Conservation (phyloP, 176 grass and related monocot genomes). For the Oryza meridionalis region DNA sequence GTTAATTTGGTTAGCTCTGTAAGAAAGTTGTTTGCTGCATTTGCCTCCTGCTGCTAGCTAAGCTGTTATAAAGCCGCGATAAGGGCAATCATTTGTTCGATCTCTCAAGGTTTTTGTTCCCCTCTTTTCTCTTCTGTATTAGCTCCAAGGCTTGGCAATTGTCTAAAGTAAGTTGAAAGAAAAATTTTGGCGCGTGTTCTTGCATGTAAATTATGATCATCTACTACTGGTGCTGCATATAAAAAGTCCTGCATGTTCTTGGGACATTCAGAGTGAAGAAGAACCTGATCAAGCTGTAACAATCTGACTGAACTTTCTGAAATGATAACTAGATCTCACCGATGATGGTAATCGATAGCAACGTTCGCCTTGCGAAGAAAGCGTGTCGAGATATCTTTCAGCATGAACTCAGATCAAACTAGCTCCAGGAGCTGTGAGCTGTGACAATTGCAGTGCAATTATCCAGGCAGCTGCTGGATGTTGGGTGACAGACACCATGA, state of each 20-base stretch:
- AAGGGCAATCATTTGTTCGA: conserved; percentile 10
- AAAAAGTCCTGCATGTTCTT: background rate
- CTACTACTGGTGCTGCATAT: background rate
- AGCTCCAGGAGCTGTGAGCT: background rate
- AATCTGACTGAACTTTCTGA: background rate
- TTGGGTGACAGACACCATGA: conserved; percentile 4
- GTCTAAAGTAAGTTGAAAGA: conserved; percentile 43
- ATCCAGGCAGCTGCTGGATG: background rate
- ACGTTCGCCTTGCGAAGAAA: background rate
- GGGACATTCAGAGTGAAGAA: background rate
- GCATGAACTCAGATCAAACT: background rate
- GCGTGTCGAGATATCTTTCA: background rate
- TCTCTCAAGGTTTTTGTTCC: conserved; percentile 27
- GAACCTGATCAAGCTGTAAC: background rate
- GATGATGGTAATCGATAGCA: background rate
- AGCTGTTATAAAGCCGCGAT: conserved; percentile 16
- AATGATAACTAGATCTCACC: background rate
- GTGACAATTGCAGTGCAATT: background rate
- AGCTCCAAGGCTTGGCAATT: conserved; percentile 29
- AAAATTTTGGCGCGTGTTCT: background rate
- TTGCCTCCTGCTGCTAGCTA: conserved; percentile 20
- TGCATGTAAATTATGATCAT: conserved; percentile 19
- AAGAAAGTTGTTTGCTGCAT: conserved; percentile 41
- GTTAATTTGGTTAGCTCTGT: conserved; percentile 23
- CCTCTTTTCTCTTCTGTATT: conserved; percentile 27